Evolutionary conservation across 805 yeast species (phyloP).

Genomic region (Wickerhamiella lipophila): DNA sequence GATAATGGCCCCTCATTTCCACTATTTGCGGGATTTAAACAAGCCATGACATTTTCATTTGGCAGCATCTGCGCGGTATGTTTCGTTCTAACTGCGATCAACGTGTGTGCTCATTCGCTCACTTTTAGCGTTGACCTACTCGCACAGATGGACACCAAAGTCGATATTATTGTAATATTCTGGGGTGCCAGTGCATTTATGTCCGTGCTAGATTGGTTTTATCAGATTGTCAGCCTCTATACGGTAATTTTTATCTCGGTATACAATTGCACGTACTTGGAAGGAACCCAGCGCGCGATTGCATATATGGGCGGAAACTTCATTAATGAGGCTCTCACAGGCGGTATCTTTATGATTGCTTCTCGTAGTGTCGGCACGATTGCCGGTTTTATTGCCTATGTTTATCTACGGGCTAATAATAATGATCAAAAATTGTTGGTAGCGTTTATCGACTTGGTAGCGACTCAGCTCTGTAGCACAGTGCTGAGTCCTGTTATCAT

Average conservation of each 20-base stretch:
- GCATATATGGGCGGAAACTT: slow-evolving; percentile 31
- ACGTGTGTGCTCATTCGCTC: slow-evolving; percentile 30
- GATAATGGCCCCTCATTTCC: slow-evolving; percentile 30
- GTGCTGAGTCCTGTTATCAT: slow-evolving; percentile 64
- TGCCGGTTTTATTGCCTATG: slow-evolving; percentile 48
- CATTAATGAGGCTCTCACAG: slow-evolving; percentile 70
- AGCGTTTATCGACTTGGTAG: slow-evolving; percentile 60
- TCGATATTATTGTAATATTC: slow-evolving; percentile 16
- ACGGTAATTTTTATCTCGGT: slow-evolving; percentile 80
- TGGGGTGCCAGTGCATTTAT: slow-evolving; percentile 31
- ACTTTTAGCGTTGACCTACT: slow-evolving; percentile 5
- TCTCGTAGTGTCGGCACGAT: slow-evolving; percentile 58
- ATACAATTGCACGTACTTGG: slow-evolving; percentile 66
- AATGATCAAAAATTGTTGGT: slow-evolving; percentile 30
- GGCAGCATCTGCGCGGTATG: slow-evolving; percentile 88
- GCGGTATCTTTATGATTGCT: slow-evolving; percentile 66
- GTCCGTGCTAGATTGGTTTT: slow-evolving; percentile 60
- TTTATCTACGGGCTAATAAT: slow-evolving; percentile 37
- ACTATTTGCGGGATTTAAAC: slow-evolving; percentile 63
- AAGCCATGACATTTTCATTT: slow-evolving; percentile 74
- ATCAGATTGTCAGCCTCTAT: slow-evolving; percentile 77
- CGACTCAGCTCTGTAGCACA: slow-evolving; percentile 62
- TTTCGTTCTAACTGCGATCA: slow-evolving; percentile 56
- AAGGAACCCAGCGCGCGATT: slow-evolving; percentile 74
- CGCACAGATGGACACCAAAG: slow-evolving; percentile 9